Evolutionary conservation across 2,329 filamentous ascomycete species (phyloP), one percentile per base, ranked within the genome.

Genomic region (Leptographium flavum): DNA sequence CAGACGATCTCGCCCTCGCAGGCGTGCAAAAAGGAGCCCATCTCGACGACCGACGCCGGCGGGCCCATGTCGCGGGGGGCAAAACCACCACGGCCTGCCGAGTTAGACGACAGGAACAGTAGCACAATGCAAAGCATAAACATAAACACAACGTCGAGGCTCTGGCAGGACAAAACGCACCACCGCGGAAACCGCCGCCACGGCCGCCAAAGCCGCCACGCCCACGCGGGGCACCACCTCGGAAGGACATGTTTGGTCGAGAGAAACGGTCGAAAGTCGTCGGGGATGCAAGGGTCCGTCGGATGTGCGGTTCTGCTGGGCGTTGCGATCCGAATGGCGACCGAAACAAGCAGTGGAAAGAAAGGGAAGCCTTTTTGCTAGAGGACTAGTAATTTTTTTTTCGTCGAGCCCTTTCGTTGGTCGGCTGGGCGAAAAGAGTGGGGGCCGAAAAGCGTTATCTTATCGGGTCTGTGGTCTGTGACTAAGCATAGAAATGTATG

Each of bases 1-100:
- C 90, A 95, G 56, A 98, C 83, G 75, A 98, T 92, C 67, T 98
- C 92, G 63, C 90, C 90, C 68, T 98, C 92, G 69, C 85, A 90
- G 48, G 87, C 81, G 70, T 98, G 92, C 62, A 95, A 68, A 67
- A 96, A 94, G 53, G 77, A 78, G 64, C 92, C 92, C 83, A 98
- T 87, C 69, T 95, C 92, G 56, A 78, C 60, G 44, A 82, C 76
- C 47, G 70, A 63, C 47, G 73, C 72, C 50, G 78, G 78, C 50
- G 78, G 78, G 42, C 78, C 78, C 57, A 72, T 75, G 48, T 77
- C 74, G 51, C 65, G 60, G 53, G 66, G 70, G 52, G 75, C 71
- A 59, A 72, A 79, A 48, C 76, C 76, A 60, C 75, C 76, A 51
- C 77, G 74, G 74, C 60, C 58, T 50, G 15, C n/a, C n/a, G n/a